Evolutionary conservation across 345 rosid species (phyloP), one percentile per base, ranked within the genome.

Genomic region (Punica granatum): DNA sequence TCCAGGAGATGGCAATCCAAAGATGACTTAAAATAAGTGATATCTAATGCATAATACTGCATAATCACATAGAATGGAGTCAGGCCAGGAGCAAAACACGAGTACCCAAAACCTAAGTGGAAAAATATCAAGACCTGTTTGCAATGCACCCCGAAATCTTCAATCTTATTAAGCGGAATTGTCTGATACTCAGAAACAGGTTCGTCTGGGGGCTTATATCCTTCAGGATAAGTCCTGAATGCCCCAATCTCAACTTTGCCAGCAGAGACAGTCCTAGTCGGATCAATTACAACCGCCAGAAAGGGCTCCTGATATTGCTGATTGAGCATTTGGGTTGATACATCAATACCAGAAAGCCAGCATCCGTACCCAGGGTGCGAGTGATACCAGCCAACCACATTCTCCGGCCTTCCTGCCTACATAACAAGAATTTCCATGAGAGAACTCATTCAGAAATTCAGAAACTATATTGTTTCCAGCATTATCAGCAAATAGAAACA

Each of bases 301-400:
- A 95, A 95, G 1, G 98, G 99, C 60, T 95, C 99, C 75, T 95
- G 99, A 74, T 69, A 92, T 72, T 92, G 98, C 73, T 92, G 99
- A 79, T 95, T 95, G 64, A 88, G 86, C 99, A 92, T 95, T 79
- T 95, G 99, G 0, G 99, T 95, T 0, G 99, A 87, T 16, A 95
- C 99, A 76, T 95, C 99, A 51, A 92, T 95, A 46, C 99, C 99
- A 0, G 99, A 95, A 25, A 95, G 97, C 99, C 99, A 95, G 78
- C 98, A 95, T 49, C 99, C 99, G 72, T 92, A 95, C 25, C 99
- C 98, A 63, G 99, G 98, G 77, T 95, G 99, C n/a, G 99, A 95
- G 75, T 86, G 95, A 73, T 89, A 90, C 84, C 90, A 82, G 23
- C 99, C 99, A 70, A 95, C 96, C 67, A 72, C 99, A 83, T 92